Evolutionary conservation across 192 early-diverging fungal species (phyloP), one percentile per base, ranked within the genome.

Genomic region (Paraglomus brasilianum): DNA sequence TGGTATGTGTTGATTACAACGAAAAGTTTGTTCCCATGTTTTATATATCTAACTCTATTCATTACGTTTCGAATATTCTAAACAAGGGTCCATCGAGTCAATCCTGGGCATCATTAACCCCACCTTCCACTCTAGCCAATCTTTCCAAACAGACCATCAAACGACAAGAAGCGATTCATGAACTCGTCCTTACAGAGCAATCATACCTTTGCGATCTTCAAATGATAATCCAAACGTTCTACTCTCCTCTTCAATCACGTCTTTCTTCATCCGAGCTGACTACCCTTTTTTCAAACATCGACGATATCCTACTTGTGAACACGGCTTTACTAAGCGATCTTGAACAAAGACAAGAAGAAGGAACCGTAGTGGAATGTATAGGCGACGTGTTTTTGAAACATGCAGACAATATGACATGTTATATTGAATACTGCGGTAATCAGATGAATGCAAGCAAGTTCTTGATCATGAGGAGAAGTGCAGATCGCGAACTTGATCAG

Each of bases 201-300:
- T 79, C 80, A 6, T 94, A 94, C 72, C 80, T 92, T 10, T 73
- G 82, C 1, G 87, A 93, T 76, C 74, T 94, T 48, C 85, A 90
- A 68, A 73, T 92, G 49, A 86, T 94, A 58, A 72, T 84, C 5
- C 80, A 93, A 69, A 73, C 84, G 7, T 93, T 90, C 62, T 88
- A 86, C 63, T 63, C 70, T 17, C 86, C 86, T 15, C 74, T 92
- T 71, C 69, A 77, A 53, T 72, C 80, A 22, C 77, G 85, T 53
- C 30, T 93, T 21, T 73, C 69, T 17, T 67, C 81, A 40, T 77
- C 79, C 4, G 92, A 93, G 70, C 80, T 84, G 52, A 76, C 79
- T 4, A 73, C 80, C n/a, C 79, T 94, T 40, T 98, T 98, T 75
- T 83, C 83, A 46, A 97, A 98, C 71, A 82, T 95, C 41, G 86